Base-by-base conservation (phyloP, 2,329 filamentous ascomycete species). In the Pseudogymnoascus sp. region DNA sequence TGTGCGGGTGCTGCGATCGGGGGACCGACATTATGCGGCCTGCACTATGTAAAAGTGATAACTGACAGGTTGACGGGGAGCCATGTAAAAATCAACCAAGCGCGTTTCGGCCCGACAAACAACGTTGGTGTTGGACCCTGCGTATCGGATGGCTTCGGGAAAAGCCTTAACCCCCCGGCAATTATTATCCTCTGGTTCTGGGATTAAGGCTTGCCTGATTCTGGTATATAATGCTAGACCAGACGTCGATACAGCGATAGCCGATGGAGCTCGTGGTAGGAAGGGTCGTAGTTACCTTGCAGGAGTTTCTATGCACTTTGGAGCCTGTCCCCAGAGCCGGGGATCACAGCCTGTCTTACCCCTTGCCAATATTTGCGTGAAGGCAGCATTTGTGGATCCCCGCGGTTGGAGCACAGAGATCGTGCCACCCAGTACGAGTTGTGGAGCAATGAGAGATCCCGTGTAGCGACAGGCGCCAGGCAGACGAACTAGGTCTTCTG, bases 251-350 rank as follows among this genome's bases (percentile, higher is more conserved):
- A 21, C 26, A 21, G 50, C 33, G 50, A 19, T 33, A 56, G 50
- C 50, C 50, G 29, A 56, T 33, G 50, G 16, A 33, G 50, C 50
- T 56, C 50, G 50, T 56, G 50, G 50, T 33, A 5, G n/a, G 50
- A 56, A 56, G 50, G 50, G n/a, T 56, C n/a, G 2, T 21, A 56
- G 50, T 56, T 56, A 56, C 50, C 26, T 56, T 56, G 29, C 50
- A 56, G 29, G n/a, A 19, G 21, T 33, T 56, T 13, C 13, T 56
- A 56, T 56, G 50, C 50, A 56, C 26, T 13, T 33, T n/a, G 50
- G 16, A 56, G 6, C 29, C 29, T 56, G 26, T 56, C 50, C 50
- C 50, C n/a, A 56, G 5, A 33, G 50, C 50, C 29, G 50, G 29
- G 50, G 29, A 56, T 33, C 29, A 56, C 50, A 19, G 10, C 50